Conservation (phyloP, 495 filamentous ascomycete species). For the Penicillium longicatenatum region DNA sequence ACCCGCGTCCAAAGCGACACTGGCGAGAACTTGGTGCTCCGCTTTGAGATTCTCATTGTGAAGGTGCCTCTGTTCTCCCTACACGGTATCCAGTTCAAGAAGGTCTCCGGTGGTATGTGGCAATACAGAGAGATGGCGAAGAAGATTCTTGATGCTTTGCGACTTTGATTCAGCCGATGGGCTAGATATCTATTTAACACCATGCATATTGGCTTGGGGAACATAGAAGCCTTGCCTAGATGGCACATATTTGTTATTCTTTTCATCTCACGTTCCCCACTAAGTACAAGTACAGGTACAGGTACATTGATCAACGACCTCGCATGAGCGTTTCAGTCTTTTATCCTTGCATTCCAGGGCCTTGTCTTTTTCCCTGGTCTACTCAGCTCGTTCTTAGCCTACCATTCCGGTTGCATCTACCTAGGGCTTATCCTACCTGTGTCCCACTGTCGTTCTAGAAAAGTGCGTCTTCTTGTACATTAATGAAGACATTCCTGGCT, state of each 20-base stretch:
- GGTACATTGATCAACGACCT: slow-evolving; percentile 31
- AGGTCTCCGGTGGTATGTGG: slow-evolving; percentile 92
- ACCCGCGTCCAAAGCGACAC: slow-evolving; percentile 86
- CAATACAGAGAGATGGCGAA: slow-evolving; percentile 98
- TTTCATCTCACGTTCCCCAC: slow-evolving; percentile 11
- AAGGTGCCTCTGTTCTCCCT: slow-evolving; percentile 93
- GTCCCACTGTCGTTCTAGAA: slow-evolving; percentile 17
- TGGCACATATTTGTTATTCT: slow-evolving; percentile 8
- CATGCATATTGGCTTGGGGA: neutral
- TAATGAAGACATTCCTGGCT: slow-evolving; percentile 23
- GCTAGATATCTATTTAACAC: slow-evolving; percentile 1
- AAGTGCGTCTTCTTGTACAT: slow-evolving; percentile 32
- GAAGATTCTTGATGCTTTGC: slow-evolving; percentile 85
- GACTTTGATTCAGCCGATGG: slow-evolving; percentile 54
- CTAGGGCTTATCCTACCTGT: slow-evolving; percentile 13
- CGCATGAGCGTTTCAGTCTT: slow-evolving; percentile 32
- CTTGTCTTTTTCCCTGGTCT: slow-evolving; percentile 15
- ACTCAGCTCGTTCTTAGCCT: slow-evolving; percentile 6
- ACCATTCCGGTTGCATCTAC: slow-evolving; percentile 8
- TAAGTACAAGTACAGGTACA: slow-evolving; percentile 10
- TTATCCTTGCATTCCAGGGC: slow-evolving; percentile 20
- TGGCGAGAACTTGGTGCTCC: slow-evolving; percentile 74
- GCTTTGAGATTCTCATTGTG: slow-evolving; percentile 96
- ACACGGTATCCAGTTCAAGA: slow-evolving; percentile 98
- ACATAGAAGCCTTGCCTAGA: slow-evolving; percentile 10